Evolutionary conservation across 2,329 filamentous ascomycete species (phyloP).

Genomic region (Trichothecium roseum): DNA sequence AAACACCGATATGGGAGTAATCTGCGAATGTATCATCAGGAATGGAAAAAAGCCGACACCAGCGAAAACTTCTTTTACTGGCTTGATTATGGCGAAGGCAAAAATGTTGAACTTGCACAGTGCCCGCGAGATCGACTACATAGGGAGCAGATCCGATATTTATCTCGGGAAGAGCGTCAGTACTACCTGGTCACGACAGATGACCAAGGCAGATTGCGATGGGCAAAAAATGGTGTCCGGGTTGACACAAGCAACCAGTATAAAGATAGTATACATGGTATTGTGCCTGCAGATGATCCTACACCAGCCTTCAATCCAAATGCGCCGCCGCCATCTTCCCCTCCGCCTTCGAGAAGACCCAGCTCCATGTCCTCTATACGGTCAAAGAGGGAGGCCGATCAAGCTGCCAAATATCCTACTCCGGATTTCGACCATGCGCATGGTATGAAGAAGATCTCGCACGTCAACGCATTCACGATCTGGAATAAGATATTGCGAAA

Average conservation of each 20-base stretch:
- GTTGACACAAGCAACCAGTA: constrained; percentile 69
- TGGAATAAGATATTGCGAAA: constrained; percentile 71
- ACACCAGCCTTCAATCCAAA: constrained; percentile 39
- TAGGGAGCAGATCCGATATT: constrained; percentile 70
- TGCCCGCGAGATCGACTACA: constrained; percentile 69
- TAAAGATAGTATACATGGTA: constrained; percentile 70
- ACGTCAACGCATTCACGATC: constrained; percentile 61
- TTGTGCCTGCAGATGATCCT: constrained; percentile 51
- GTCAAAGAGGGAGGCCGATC: constrained; percentile 45
- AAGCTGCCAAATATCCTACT: constrained; percentile 54
- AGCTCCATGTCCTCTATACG: constrained; percentile 26
- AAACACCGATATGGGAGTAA: constrained; percentile 86
- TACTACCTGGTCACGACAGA: constrained; percentile 75
- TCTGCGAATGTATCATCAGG: constrained; percentile 67
- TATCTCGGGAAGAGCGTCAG: constrained; percentile 71
- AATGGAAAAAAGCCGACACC: constrained; percentile 70
- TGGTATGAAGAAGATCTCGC: constrained; percentile 41
- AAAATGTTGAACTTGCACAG: constrained; percentile 54
- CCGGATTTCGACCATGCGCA: constrained; percentile 42
- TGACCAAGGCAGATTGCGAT: constrained; percentile 63
- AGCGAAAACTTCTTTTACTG: constrained; percentile 91
- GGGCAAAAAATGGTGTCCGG: constrained; percentile 70
- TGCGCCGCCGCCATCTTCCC: constrained; percentile 5
- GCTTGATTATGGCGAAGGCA: constrained; percentile 75
- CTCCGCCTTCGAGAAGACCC: constrained; percentile 7